Conservation (phyloP, 2,329 filamentous ascomycete genomes). For the Hypoxylon sp. region DNA sequence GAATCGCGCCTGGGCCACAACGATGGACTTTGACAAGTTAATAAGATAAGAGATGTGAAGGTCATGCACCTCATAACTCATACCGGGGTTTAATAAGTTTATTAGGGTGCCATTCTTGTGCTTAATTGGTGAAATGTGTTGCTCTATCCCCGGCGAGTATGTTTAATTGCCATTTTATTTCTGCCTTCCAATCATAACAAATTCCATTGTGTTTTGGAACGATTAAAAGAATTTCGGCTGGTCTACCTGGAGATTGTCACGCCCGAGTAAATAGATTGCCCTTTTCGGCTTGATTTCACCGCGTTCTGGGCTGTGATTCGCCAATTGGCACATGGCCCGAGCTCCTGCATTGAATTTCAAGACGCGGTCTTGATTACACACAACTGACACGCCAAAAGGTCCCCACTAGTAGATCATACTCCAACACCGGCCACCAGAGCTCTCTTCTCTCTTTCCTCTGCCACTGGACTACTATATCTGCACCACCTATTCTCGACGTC, state of each 20-base stretch:
- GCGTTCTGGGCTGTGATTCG: constrained; percentile 45
- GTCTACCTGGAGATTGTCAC: constrained; percentile 47
- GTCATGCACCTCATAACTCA: neutral
- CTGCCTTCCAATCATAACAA: constrained; percentile 10
- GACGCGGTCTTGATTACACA: constrained; percentile 46
- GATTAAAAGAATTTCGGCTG: constrained; percentile 32
- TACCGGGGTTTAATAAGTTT: neutral
- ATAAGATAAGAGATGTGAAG: neutral
- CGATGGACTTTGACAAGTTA: neutral
- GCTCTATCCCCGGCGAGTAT: neutral
- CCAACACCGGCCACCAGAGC: constrained; percentile 26
- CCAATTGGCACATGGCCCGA: constrained; percentile 30
- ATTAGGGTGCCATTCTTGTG: neutral
- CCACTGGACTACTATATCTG: constrained; percentile 1
- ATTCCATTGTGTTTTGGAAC: constrained; percentile 39
- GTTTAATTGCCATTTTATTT: neutral
- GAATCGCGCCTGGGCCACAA: constrained; percentile 1
- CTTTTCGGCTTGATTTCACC: constrained; percentile 43
- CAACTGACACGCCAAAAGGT: constrained; percentile 44
- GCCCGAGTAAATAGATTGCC: constrained; percentile 50
- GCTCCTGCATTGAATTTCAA: constrained; percentile 31
- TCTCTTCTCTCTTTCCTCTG: constrained; percentile 29
- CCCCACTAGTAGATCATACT: constrained; percentile 44
- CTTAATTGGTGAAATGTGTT: neutral
- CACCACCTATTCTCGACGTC: constrained; percentile 33